These are phyloP conservation scores for Spirogloea muscicola DNA, from an alignment of 139 green algal genomes.

Conservation along the genomic window DNA sequence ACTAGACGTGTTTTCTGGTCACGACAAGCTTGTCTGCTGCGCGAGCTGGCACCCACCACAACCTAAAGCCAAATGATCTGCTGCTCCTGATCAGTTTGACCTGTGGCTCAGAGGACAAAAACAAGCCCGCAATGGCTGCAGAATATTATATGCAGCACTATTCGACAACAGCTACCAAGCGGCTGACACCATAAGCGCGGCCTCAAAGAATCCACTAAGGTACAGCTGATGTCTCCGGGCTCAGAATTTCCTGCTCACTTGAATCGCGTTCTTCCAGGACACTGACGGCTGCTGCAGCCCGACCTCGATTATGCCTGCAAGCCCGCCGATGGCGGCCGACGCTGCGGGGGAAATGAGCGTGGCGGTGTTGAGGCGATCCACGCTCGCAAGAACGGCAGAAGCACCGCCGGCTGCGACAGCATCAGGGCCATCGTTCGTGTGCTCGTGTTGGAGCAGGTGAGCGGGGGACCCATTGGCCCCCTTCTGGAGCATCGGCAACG, in stretches of 20 bases:
- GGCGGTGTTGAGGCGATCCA: too few species aligned
- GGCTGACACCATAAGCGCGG: too few species aligned
- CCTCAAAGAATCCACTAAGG: not conserved
- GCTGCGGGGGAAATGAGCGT: conserved; percentile 4
- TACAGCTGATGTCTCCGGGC: not conserved
- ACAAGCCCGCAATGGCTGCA: not conserved
- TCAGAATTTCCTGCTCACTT: conserved; percentile 1
- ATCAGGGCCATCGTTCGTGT: too few species aligned
- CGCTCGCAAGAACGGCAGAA: too few species aligned
- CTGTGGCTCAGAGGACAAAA: not conserved
- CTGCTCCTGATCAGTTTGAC: not conserved
- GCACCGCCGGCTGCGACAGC: too few species aligned
- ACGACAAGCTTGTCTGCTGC: too few species aligned
- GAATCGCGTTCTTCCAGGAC: conserved; percentile 29
- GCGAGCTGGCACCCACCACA: too few species aligned
- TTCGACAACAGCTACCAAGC: too few species aligned
- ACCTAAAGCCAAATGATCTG: not conserved
- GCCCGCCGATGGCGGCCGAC: conserved; percentile 12
- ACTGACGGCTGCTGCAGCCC: conserved; percentile 23
- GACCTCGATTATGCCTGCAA: conserved; percentile 22
- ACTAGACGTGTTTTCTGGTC: too few species aligned
- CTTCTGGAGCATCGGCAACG: too few species aligned
- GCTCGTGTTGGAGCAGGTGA: too few species aligned
- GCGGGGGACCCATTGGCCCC: too few species aligned
- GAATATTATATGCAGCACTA: not conserved